phyloP scores from a whole-genome alignment of 768 basidiomycete species.

The Thelephora aurantiotincta region DNA sequence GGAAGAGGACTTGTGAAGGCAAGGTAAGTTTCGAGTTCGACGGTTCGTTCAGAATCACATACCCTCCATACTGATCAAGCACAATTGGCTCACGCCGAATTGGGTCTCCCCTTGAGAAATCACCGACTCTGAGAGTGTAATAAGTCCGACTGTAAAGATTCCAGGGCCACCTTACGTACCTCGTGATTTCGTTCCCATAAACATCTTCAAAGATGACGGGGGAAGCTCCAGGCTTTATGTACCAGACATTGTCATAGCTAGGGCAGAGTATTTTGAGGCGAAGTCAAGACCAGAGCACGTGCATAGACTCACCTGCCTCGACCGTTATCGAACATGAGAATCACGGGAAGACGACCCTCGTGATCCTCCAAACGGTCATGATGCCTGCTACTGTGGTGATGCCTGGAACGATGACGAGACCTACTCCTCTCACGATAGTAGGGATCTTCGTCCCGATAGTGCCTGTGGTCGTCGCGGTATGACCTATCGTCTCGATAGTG shows the following conservation, averaged over 20 bases:
- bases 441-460: neutral
- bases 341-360: conserved; percentile 6
- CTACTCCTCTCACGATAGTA: neutral
- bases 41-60: neutral
- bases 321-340: conserved; percentile 17
- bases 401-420: too few species aligned
- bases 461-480: too few species aligned
- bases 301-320: conserved; percentile 7
- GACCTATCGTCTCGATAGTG: too few species aligned
- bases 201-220: conserved; percentile 59
- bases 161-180: conserved; percentile 22
- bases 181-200: conserved; percentile 45
- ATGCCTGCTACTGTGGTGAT: too few species aligned
- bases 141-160: neutral
- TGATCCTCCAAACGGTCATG: neutral
- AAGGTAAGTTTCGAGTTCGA: too few species aligned
- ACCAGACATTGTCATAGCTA: conserved; percentile 21
- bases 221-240: conserved; percentile 51
- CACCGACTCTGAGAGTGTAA: conserved; percentile 30
- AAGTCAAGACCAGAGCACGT: too few species aligned
- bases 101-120: conserved; percentile 18
- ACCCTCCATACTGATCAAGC: neutral
- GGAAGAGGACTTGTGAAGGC: too few species aligned
- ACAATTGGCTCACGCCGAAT: neutral
- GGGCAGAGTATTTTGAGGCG: too few species aligned